Percentiles rank a stretch among this genome's conserved stretches.
phyloP scores from a whole-genome alignment of 768 basidiomycete species.

The Wakefieldia striispora region DNA sequence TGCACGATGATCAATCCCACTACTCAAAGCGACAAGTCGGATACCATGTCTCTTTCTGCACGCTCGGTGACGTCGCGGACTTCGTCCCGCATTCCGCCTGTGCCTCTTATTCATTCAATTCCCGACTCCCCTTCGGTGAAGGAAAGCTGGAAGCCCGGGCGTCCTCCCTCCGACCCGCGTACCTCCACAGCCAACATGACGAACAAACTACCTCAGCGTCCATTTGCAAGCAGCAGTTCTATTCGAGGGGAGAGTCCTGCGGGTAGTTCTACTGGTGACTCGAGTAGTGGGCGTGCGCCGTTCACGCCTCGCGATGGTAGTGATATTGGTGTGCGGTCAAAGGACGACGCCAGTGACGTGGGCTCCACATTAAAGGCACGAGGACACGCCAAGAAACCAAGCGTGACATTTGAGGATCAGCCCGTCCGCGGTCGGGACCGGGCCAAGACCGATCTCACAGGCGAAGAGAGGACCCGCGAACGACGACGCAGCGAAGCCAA shows the following conservation, averaged over 20 bases:
- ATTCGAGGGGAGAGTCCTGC: slow-evolving; percentile 64
- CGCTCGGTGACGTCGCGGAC: slow-evolving; percentile 21
- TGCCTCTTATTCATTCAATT: slow-evolving; percentile 32
- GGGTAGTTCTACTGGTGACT: slow-evolving; percentile 77
- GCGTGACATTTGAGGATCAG: slow-evolving; percentile 68
- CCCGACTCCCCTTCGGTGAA: slow-evolving; percentile 34
- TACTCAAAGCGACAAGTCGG: slow-evolving; percentile 27
- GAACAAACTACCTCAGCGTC: slow-evolving; percentile 40
- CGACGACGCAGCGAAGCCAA: slow-evolving; percentile 80
- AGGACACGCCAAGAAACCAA: slow-evolving; percentile 51
- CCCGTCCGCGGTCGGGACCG: slow-evolving; percentile 31
- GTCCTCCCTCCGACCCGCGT: slow-evolving; percentile 9
- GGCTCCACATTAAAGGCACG: slow-evolving; percentile 29
- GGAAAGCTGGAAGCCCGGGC: slow-evolving; percentile 16
- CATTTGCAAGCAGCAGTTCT: slow-evolving; percentile 48
- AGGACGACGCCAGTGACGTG: slow-evolving; percentile 21
- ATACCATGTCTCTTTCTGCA: slow-evolving; percentile 23
- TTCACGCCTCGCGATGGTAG: slow-evolving; percentile 80
- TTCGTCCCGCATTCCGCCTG: slow-evolving; percentile 26
- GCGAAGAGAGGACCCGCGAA: slow-evolving; percentile 63
- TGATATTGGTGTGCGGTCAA: slow-evolving; percentile 40
- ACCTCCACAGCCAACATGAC: slow-evolving; percentile 10
- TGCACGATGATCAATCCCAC: slow-evolving; percentile 4
- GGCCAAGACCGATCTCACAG: slow-evolving; percentile 30
- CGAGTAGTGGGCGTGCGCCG: slow-evolving; percentile 73